phyloP scores from a whole-genome alignment of 257 asterid genomes.

The Avicennia marina region DNA sequence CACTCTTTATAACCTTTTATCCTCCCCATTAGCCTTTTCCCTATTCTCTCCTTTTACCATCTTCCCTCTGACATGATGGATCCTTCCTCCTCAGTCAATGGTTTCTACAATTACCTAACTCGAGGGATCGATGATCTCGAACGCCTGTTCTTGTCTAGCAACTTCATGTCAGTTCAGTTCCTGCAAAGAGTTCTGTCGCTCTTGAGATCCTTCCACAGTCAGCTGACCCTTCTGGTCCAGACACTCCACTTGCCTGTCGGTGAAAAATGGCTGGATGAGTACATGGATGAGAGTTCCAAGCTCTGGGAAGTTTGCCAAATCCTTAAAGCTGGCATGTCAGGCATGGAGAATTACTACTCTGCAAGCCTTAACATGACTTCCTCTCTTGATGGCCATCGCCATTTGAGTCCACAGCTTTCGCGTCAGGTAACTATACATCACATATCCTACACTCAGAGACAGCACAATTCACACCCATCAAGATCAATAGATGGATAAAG shows the following conservation, averaged over 20 bases:
- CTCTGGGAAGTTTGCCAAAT: conserved; percentile 90
- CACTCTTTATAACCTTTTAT: conserved; percentile 18
- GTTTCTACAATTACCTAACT: conserved; percentile 68
- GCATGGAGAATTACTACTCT: conserved; percentile 71
- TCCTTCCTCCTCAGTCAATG: conserved; percentile 77
- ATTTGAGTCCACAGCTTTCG: conserved; percentile 61
- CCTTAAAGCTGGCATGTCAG: conserved; percentile 66
- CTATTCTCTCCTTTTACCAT: neutral
- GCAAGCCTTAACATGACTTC: conserved; percentile 59
- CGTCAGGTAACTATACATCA: conserved; percentile 53
- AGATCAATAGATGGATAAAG: neutral
- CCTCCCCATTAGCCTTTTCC: conserved; percentile 1
- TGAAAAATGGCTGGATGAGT: conserved; percentile 93
- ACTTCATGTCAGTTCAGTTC: conserved; percentile 88
- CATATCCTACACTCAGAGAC: neutral
- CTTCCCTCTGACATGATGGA: conserved; percentile 45
- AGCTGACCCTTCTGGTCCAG: conserved; percentile 64
- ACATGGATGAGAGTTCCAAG: conserved; percentile 93
- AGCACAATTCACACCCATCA: neutral
- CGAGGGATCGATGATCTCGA: conserved; percentile 85
- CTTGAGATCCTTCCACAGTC: conserved; percentile 74
- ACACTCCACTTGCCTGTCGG: conserved; percentile 86
- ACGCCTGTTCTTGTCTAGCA: conserved; percentile 50
- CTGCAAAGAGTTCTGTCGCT: conserved; percentile 66
- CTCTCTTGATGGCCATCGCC: conserved; percentile 53